phyloP scores from a whole-genome alignment of 345 rosid species.

The Capsella bursapastoris region DNA sequence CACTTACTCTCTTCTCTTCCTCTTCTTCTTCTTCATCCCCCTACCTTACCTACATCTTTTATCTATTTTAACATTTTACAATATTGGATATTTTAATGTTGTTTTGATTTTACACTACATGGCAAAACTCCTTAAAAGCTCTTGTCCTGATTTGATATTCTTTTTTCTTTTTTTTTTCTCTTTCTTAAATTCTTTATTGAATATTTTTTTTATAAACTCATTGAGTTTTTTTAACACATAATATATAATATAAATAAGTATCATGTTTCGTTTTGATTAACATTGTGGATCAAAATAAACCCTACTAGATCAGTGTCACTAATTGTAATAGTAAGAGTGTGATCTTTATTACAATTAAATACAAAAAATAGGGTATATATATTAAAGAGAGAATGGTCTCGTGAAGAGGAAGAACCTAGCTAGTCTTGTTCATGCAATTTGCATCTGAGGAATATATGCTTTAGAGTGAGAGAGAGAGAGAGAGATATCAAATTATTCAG shows the following conservation, averaged over 20 bases:
- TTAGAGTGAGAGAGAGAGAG: slow-evolving; percentile 27
- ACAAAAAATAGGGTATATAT: slow-evolving; percentile 30
- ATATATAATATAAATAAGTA: background rate
- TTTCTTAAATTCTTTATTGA: slow-evolving; percentile 4
- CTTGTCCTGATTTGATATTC: slow-evolving; percentile 31
- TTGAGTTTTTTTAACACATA: slow-evolving; percentile 1
- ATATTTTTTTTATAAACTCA: slow-evolving; percentile 14
- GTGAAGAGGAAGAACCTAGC: slow-evolving; percentile 40
- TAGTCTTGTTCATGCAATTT: slow-evolving; percentile 44
- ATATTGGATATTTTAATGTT: slow-evolving; percentile 49
- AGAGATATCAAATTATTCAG: background rate
- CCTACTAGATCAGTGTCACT: slow-evolving; percentile 12
- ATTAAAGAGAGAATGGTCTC: slow-evolving; percentile 37
- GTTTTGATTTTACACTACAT: slow-evolving; percentile 48
- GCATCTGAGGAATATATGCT: slow-evolving; percentile 42
- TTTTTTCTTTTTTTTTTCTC: background rate
- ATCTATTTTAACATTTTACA: slow-evolving; percentile 39
- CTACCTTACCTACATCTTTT: slow-evolving; percentile 20
- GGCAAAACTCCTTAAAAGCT: slow-evolving; percentile 50
- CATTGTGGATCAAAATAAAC: background rate
- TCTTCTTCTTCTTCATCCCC: slow-evolving; percentile 4
- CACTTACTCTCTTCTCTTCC: background rate
- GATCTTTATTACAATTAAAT: background rate
- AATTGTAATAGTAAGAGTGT: background rate
- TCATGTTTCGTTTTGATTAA: background rate